Conservation (phyloP, 2,329 filamentous ascomycete genomes). For the Claviceps sorghi region DNA sequence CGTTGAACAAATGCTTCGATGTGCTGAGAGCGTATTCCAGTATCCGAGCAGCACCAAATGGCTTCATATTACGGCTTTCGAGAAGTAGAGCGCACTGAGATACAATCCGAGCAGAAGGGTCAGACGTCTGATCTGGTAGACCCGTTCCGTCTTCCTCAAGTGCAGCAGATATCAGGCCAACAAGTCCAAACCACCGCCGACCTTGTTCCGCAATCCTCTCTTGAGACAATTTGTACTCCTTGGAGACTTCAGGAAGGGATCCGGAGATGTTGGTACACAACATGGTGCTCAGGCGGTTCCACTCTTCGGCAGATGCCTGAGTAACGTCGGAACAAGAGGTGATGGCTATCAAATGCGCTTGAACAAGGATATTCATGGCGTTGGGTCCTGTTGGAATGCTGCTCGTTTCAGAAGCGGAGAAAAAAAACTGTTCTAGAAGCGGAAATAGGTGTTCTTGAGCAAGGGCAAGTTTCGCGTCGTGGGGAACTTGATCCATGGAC, state of each 20-base stretch:
- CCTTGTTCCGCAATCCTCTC: conserved; percentile 50
- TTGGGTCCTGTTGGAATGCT: conserved; percentile 19
- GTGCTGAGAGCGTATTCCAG: conserved; percentile 25
- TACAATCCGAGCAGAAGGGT: conserved; percentile 18
- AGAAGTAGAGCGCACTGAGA: conserved; percentile 27
- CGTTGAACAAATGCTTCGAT: conserved; percentile 27
- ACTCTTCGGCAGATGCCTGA: conserved; percentile 40
- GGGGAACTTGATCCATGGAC: conserved; percentile 31
- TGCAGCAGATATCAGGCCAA: conserved; percentile 28
- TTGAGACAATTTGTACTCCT: conserved; percentile 61
- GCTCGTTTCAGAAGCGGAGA: conserved; percentile 25
- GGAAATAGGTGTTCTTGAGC: conserved; percentile 37
- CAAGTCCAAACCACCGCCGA: conserved; percentile 50
- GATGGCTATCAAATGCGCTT: conserved; percentile 31
- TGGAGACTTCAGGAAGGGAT: conserved; percentile 70
- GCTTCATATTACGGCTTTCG: conserved; percentile 38
- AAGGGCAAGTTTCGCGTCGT: conserved; percentile 31
- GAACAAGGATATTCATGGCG: conserved; percentile 26
- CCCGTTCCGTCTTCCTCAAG: conserved; percentile 9
- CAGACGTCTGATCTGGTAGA: conserved; percentile 16
- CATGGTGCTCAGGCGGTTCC: conserved; percentile 44
- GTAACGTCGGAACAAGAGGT: conserved; percentile 27
- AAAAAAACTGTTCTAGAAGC: conserved; percentile 39
- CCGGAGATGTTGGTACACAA: conserved; percentile 55
- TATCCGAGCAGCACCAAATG: conserved; percentile 37